Evolutionary conservation across 106 monocot species (phyloP).

Genomic region (Platanthera zijinensis): DNA sequence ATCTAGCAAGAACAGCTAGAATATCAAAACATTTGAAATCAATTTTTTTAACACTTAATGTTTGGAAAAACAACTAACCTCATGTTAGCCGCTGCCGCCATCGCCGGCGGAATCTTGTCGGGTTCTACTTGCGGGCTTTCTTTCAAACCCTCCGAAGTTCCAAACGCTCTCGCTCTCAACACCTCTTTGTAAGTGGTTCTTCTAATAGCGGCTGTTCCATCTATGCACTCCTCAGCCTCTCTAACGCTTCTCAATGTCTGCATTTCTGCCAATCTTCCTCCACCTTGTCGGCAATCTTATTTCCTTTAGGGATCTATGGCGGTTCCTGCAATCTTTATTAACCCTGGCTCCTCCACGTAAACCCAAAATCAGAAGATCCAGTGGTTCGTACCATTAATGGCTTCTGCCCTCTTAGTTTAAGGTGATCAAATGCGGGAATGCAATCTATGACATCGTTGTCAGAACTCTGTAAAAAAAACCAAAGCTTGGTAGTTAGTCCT

Average conservation of each 20-base stretch:
- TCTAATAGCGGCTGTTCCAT: constrained; percentile 39
- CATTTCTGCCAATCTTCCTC: not conserved
- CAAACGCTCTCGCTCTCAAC: constrained; percentile 26
- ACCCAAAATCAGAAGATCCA: too few species aligned
- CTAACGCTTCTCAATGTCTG: constrained; percentile 43
- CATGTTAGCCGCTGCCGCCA: too few species aligned
- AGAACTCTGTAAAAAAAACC: constrained; percentile 44
- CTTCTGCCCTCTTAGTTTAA: constrained; percentile 52
- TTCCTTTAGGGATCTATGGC: too few species aligned
- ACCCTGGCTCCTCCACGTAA: too few species aligned
- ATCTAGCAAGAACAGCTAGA: too few species aligned
- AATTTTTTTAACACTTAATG: too few species aligned
- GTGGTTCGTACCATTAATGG: constrained; percentile 33
- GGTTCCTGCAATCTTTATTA: too few species aligned
- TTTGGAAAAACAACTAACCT: too few species aligned
- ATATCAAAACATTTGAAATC: too few species aligned
- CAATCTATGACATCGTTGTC: constrained; percentile 92
- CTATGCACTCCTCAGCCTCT: constrained; percentile 37
- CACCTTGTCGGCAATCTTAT: too few species aligned
- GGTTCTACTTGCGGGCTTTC: constrained; percentile 14
- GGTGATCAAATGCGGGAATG: constrained; percentile 86
- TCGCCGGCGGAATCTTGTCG: constrained; percentile 38
- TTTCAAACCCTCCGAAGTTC: constrained; percentile 27
- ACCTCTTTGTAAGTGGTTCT: constrained; percentile 37
- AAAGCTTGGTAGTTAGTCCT: not conserved